phyloP scores from a whole-genome alignment of 2,329 filamentous ascomycete species.

The Hypoxylon sp. region DNA sequence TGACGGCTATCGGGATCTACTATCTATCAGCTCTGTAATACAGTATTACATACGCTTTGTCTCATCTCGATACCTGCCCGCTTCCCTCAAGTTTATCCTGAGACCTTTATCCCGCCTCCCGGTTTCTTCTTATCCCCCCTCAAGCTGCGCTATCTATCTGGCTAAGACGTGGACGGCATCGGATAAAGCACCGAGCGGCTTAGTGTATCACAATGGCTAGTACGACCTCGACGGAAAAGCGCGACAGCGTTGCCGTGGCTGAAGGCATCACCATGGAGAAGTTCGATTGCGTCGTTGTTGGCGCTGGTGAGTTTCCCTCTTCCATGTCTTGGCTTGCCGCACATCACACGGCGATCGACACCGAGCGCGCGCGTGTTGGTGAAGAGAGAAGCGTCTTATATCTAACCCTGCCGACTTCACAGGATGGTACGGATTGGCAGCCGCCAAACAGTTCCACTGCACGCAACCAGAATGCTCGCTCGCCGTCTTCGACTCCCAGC shows the following conservation, averaged over 20 bases:
- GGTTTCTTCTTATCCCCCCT: conserved; percentile 23
- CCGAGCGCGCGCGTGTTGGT: not conserved
- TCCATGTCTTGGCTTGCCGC: not conserved
- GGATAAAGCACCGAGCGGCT: conserved; percentile 24
- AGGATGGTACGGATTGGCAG: conserved; percentile 64
- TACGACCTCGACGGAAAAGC: conserved; percentile 18
- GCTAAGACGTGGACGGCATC: conserved; percentile 17
- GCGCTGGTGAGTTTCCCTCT: conserved; percentile 56
- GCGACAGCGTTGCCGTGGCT: conserved; percentile 16
- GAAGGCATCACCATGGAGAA: conserved; percentile 49
- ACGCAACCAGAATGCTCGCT: conserved; percentile 64
- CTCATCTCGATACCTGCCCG: no score
- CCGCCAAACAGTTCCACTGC: conserved; percentile 68
- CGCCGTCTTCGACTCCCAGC: conserved; percentile 63
- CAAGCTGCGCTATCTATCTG: conserved; percentile 18
- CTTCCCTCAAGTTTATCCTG: conserved; percentile 27
- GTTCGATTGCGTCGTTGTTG: conserved; percentile 56
- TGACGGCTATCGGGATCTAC: not conserved
- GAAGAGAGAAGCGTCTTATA: conserved; percentile 6
- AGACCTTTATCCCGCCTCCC: conserved; percentile 30
- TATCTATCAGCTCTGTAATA: no score
- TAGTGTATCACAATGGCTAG: conserved; percentile 27
- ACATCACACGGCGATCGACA: not conserved
- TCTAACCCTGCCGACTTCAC: conserved; percentile 8
- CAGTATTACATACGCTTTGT: no score